Base-by-base conservation (phyloP, 768 basidiomycete genomes). In the Lentinula boryana region DNA sequence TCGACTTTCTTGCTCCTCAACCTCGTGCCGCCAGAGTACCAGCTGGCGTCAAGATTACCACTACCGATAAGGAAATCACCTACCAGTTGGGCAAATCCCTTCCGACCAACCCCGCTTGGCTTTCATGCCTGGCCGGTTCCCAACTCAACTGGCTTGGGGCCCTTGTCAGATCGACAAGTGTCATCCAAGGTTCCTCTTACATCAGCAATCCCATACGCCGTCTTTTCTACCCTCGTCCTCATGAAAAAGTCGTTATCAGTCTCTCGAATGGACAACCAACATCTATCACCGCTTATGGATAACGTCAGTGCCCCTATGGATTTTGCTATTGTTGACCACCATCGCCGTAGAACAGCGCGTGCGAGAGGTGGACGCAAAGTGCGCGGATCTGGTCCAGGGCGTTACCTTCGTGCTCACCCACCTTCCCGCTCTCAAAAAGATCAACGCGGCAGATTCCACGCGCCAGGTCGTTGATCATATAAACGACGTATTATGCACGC, bases 141-240 rank as follows among this genome's bases (percentile, higher is more conserved):
- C 77, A 87, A 60, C 77, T 95, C 58, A 83, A 76, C 70, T 98
- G 97, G 97, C 78, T 95, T 46, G 81, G 88, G 51, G 96, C 97
- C 5, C 80, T 97, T 58, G 74, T 95, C 59, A 84, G 86, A 1
- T 91, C 91, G 4, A 79, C 82, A 53, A 95, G 85, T 61, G 85
- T 98, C 65, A 88, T 96, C 27, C 96, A 94, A 69, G 97, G 93
- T 38, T 79, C 81, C 1, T 82, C 86, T 4, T 95, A 94, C 73
- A 76, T 97, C 66, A 85, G 92, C 66, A 98, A 98, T 73, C 94
- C 93, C 35, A 80, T 98, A 66, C 84, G 88, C 66, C 87, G 94
- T 48, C 78, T 97, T 27, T 90, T 98, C 63, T 81, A 85, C 36
- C 95, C 96, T 58, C 89, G 95, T 54, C 68, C 70, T 16, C 82